Percentiles rank a stretch among this genome's conserved stretches.
These are phyloP conservation scores for Podila epigama DNA, from an alignment of 192 early-diverging fungal species.

Conservation along the genomic window DNA sequence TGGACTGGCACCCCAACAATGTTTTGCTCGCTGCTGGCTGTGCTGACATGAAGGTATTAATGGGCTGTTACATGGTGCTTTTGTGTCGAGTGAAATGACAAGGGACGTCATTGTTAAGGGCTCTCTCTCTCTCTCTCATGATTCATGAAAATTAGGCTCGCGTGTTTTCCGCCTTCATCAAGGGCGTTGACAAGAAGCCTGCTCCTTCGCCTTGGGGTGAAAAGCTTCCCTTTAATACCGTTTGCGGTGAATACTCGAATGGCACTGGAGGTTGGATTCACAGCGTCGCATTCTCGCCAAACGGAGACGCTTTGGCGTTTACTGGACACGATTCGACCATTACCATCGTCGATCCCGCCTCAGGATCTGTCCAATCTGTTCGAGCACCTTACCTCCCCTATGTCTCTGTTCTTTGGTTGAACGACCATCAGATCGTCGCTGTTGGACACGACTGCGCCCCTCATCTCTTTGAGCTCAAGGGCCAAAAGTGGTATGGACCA, in stretches of 20 bases:
- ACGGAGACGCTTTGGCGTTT: constrained; percentile 86
- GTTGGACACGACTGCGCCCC: constrained; percentile 96
- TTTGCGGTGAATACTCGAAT: constrained; percentile 87
- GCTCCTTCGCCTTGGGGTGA: constrained; percentile 91
- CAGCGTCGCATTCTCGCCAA: constrained; percentile 89
- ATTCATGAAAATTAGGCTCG: constrained; percentile 75
- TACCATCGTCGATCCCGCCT: constrained; percentile 74
- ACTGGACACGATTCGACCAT: constrained; percentile 88
- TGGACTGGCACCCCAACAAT: constrained; percentile 99
- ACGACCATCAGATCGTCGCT: constrained; percentile 80
- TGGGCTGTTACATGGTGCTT: background rate
- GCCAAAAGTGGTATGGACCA: constrained; percentile 64
- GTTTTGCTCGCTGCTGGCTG: constrained; percentile 91
- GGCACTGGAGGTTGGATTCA: constrained; percentile 91
- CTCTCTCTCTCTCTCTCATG: background rate
- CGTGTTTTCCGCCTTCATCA: constrained; percentile 95
- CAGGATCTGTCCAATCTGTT: constrained; percentile 64
- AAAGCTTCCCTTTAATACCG: constrained; percentile 89
- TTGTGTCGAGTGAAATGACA: background rate
- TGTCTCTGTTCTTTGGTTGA: constrained; percentile 78
- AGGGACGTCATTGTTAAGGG: constrained; percentile 3
- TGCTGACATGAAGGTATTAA: constrained; percentile 75
- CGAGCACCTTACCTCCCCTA: constrained; percentile 76
- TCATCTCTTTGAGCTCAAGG: constrained; percentile 72
- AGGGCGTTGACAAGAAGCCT: constrained; percentile 91